Percentiles rank a stretch among this genome's conserved stretches.
These are phyloP conservation scores for Panaeolus cyanescens DNA, from an alignment of 768 basidiomycete species.

Conservation along the genomic window DNA sequence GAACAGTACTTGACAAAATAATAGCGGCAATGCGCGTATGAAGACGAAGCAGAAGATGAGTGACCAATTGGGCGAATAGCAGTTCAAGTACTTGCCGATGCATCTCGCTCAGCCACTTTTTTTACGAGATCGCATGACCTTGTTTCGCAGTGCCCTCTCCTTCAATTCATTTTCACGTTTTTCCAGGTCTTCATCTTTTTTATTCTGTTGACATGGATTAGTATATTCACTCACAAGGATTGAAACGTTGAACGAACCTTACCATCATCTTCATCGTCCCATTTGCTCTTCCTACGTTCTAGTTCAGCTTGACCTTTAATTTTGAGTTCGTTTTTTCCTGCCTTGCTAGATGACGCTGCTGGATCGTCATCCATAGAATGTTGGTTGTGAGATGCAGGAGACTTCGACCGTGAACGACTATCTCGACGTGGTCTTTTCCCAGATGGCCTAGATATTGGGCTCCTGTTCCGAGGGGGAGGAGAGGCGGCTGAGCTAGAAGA, in stretches of 20 bases:
- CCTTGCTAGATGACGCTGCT: slow-evolving; percentile 17
- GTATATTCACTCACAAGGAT: slow-evolving; percentile 4
- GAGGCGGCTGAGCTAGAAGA: slow-evolving; percentile 9
- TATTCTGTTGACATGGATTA: slow-evolving; percentile 17
- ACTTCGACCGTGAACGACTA: slow-evolving; percentile 30
- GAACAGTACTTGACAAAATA: background rate
- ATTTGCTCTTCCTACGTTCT: slow-evolving; percentile 54
- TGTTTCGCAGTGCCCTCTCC: slow-evolving; percentile 80
- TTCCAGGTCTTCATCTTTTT: slow-evolving; percentile 51
- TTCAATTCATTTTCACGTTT: slow-evolving; percentile 79
- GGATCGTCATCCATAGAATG: slow-evolving; percentile 39
- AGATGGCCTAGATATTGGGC: background rate
- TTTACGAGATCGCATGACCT: slow-evolving; percentile 75
- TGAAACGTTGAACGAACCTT: slow-evolving; percentile 25
- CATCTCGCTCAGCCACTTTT: slow-evolving; percentile 11
- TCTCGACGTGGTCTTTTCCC: slow-evolving; percentile 18
- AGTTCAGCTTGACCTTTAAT: slow-evolving; percentile 74
- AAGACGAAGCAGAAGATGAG: background rate
- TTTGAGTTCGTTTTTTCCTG: slow-evolving; percentile 46
- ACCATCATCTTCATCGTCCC: slow-evolving; percentile 42
- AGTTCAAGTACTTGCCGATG: slow-evolving; percentile 3
- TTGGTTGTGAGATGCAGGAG: slow-evolving; percentile 5
- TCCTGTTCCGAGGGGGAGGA: background rate
- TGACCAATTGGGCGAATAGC: background rate
- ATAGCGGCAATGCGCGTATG: background rate